Percentiles rank a stretch among this genome's conserved stretches.
These are phyloP conservation scores for Dillenia suffruticosa DNA, from an alignment of 164 flowering plant genomes.

Conservation along the genomic window DNA sequence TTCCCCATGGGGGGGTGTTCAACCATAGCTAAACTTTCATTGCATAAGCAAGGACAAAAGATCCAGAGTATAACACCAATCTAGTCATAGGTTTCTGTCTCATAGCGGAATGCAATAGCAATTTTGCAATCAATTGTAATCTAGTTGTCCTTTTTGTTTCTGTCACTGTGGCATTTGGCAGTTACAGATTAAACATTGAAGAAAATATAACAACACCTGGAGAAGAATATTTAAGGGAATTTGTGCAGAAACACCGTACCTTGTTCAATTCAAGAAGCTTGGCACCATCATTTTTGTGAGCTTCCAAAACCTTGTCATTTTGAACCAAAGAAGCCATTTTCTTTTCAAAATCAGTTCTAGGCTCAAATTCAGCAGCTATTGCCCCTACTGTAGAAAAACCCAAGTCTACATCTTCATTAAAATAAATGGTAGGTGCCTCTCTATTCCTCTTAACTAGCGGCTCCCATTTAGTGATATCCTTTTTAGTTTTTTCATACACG, in stretches of 20 bases:
- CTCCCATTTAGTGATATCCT: slow-evolving; percentile 74
- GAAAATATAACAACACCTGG: too few species aligned
- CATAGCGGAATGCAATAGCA: too few species aligned
- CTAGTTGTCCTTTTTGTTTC: too few species aligned
- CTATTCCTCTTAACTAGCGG: slow-evolving; percentile 70
- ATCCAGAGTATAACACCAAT: too few species aligned
- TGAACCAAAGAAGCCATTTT: slow-evolving; percentile 59
- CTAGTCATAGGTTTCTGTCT: too few species aligned
- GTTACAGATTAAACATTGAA: too few species aligned
- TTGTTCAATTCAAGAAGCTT: slow-evolving; percentile 83
- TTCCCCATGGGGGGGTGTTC: too few species aligned
- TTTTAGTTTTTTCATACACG: slow-evolving; percentile 55
- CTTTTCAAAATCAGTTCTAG: slow-evolving; percentile 85
- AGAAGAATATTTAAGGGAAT: too few species aligned
- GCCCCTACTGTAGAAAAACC: slow-evolving; percentile 86
- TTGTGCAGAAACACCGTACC: slow-evolving; percentile 32
- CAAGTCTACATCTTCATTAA: slow-evolving; percentile 47
- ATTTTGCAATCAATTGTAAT: too few species aligned
- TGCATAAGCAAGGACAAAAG: too few species aligned
- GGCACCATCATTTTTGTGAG: slow-evolving; percentile 74
- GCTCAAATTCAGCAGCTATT: slow-evolving; percentile 75
- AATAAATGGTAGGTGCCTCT: slow-evolving; percentile 71
- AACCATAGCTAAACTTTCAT: too few species aligned
- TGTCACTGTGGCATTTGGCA: too few species aligned
- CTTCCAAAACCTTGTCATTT: slow-evolving; percentile 59